Evolutionary conservation across 768 basidiomycete species (phyloP), one percentile per base, ranked within the genome.

Genomic region (Lactarius trivialis): DNA sequence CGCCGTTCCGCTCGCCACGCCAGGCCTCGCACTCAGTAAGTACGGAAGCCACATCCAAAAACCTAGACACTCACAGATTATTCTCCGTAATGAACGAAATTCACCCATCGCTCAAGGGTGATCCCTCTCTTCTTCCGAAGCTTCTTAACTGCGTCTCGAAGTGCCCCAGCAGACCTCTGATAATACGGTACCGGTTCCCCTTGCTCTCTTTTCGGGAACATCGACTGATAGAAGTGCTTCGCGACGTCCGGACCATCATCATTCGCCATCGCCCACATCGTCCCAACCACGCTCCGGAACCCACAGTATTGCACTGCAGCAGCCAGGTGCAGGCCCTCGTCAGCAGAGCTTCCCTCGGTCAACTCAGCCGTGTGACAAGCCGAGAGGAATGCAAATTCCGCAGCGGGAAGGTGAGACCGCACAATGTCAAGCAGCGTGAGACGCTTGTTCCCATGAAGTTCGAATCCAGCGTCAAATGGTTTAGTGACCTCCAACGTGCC

Each of bases 81-180:
- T 24, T 21, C 45, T 0, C 43, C 43, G n/a, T 45, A 45, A 45
- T 58, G 56, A 34, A 58, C 56, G 8, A 58, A 58, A 37, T 58
- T 36, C 45, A 48, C 45, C 21, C 48, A 58, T 26, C 36, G 36
- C 26, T 58, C 58, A 0, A 41, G 2, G 49, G 58, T 9, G 6
- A 58, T 8, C 6, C 34, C 49, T 39, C 33, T 32, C 41, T 26
- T 56, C 15, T 11, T 32, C 50, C 50, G 26, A 28, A 51, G 28
- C 26, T 51, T 51, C 50, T 21, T 26, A 7, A 51, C 50, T 3
- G 28, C 50, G 8, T 51, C 50, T 4, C 28, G 50, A 51, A 51
- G 28, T n/a, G 50, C 50, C 2, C 26, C 11, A 1, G 50, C 28
- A 26, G 50, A 30, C 32, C 28, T 17, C 50, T 32, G 5, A 3